Evolutionary conservation across 345 rosid species (phyloP), one percentile per base, ranked within the genome.

Genomic region (Microthlaspi erraticum): DNA sequence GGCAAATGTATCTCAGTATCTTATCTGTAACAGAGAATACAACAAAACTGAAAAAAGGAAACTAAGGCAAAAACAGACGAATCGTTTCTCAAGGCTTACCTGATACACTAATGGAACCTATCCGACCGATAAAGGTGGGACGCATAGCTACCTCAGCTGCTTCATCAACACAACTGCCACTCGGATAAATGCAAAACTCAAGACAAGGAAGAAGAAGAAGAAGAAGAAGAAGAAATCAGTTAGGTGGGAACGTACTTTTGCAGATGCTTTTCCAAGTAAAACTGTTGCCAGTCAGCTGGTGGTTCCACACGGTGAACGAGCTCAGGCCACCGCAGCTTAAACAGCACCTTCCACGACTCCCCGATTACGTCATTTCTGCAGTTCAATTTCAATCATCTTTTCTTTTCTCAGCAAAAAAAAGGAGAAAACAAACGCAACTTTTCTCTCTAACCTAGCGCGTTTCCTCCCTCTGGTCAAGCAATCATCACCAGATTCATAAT

Each of bases 111-210:
- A 86, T 70, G 20, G 82, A 81, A 8, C 88, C 78, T 29, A 93
- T 75, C 49, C 73, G 73, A 37, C 89, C 87, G 52, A 78, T 67
- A 78, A 86, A 91, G 31, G 86, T 84, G 0, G 96, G 95, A 46
- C 87, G 85, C 64, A 75, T 64, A 59, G 91, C 97, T 66, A 76
- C 41, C 73, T 80, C 95, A 8, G 84, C 90, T 62, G 91, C 97
- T 80, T 91, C 89, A 81, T 93, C 94, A 64, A 89, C 84, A 83
- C 97, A 93, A 80, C 96, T 93, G 83, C 77, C 16, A 64, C 79
- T 61, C 81, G 70, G 44, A 60, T 73, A 43, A 78, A 74, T 39
- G 50, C 10, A 36, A 61, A 45, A 61, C 52, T 57, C 31, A 49
- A 32, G 26, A 23, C 3, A 70, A 63, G 5, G 6, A 44, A 44